A percentile compares a stretch with the other conserved stretches of the same genome.
phyloP scores from a whole-genome alignment of 306 rosid genomes.

The Quercus berberidifolia region DNA sequence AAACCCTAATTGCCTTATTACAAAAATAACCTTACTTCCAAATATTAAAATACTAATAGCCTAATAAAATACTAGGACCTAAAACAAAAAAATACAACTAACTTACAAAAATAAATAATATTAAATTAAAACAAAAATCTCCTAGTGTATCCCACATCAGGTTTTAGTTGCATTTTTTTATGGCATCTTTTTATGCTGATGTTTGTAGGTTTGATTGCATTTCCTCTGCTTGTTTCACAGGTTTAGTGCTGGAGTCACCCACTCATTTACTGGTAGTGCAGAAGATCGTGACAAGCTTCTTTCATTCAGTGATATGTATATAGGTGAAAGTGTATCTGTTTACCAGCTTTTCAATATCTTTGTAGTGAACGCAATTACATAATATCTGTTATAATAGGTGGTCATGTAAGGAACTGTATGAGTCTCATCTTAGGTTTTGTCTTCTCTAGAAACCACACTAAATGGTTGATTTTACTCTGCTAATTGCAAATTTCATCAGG shows the following conservation, averaged over 20 bases:
- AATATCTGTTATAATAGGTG: background rate
- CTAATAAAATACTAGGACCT: too few relatives aligned
- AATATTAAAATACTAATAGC: too few relatives aligned
- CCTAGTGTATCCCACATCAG: too few relatives aligned
- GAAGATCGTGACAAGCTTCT: conserved; percentile 84
- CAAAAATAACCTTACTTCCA: too few relatives aligned
- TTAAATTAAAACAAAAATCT: too few relatives aligned
- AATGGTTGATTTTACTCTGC: background rate
- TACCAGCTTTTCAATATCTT: conserved; percentile 11
- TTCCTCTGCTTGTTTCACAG: conserved; percentile 37
- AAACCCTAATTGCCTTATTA: too few relatives aligned
- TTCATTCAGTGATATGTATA: conserved; percentile 64
- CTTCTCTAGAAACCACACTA: background rate
- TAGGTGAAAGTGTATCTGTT: conserved; percentile 46
- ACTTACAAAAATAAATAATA: too few relatives aligned
- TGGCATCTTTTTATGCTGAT: conserved; percentile 12
- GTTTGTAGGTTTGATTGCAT: conserved; percentile 1
- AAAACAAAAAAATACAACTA: too few relatives aligned
- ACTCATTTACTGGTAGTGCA: conserved; percentile 82
- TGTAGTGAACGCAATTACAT: background rate
- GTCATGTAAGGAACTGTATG: conserved; percentile 1
- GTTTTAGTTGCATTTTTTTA: conserved; percentile 6
- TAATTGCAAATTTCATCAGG: conserved; percentile 4
- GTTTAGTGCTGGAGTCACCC: conserved; percentile 78
- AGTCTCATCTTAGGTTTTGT: conserved; percentile 1